Evolutionary conservation across 2,329 filamentous ascomycete genomes (phyloP).

Genomic region (Colletotrichum ledebouriae): DNA sequence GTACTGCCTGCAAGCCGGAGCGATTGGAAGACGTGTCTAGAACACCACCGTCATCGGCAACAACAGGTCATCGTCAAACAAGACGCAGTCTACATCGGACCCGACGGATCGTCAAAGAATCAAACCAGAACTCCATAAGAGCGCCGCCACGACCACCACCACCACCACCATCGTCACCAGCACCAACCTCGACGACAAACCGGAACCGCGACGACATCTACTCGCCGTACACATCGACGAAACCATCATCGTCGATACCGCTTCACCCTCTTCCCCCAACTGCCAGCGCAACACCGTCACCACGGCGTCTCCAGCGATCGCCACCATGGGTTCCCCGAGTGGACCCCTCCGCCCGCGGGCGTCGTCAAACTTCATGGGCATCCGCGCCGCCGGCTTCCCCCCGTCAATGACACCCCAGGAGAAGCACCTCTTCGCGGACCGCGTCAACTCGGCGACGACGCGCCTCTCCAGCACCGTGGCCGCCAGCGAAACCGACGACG

Average conservation of each 20-base stretch:
- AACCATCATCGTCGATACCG: conserved; percentile 9
- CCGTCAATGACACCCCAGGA: conserved; percentile 36
- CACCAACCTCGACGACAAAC: background rate
- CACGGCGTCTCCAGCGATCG: conserved; percentile 41
- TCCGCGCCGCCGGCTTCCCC: conserved; percentile 32
- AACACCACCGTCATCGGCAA: conserved; percentile 6
- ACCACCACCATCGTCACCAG: no score
- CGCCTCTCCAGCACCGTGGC: conserved; percentile 40
- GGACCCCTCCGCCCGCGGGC: conserved; percentile 38
- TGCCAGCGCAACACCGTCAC: conserved; percentile 28
- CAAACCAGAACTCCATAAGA: background rate
- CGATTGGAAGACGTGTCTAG: conserved; percentile 2
- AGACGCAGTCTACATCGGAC: background rate
- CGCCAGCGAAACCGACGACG: conserved; percentile 24
- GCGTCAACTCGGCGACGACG: conserved; percentile 37
- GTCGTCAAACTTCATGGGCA: conserved; percentile 40
- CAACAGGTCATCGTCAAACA: conserved; percentile 4
- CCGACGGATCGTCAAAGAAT: background rate
- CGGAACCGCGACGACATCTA: background rate
- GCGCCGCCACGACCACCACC: background rate
- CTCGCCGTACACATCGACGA: conserved; percentile 12
- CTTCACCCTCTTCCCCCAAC: background rate
- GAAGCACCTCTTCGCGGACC: conserved; percentile 37
- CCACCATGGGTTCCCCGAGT: conserved; percentile 41
- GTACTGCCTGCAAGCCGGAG: conserved; percentile 24